A percentile compares a stretch with the other conserved stretches of the same genome.
phyloP scores from a whole-genome alignment of 306 rosid genomes.

The Inga laurina region DNA sequence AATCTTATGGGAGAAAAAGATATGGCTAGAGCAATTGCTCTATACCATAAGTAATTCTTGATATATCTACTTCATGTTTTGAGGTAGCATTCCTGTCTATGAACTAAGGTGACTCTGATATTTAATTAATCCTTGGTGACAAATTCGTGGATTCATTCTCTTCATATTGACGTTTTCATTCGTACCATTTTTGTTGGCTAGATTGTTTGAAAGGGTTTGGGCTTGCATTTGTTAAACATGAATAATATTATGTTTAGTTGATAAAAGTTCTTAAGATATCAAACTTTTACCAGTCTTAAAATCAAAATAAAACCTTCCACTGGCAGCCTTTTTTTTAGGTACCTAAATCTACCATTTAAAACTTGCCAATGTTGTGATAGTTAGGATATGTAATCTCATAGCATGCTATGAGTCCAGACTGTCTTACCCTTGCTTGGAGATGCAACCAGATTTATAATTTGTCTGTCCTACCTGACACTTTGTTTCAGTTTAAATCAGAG shows the following conservation, averaged over 20 bases:
- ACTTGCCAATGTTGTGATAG: too few species aligned
- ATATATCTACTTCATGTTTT: too few species aligned
- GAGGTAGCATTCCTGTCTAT: background rate
- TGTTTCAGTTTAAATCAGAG: background rate
- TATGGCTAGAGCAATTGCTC: background rate
- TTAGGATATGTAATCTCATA: background rate
- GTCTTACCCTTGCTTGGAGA: background rate
- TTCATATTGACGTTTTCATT: background rate
- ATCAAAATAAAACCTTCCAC: background rate
- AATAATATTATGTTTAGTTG: too few species aligned
- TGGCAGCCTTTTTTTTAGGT: background rate
- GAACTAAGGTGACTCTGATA: background rate
- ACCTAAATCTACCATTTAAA: background rate
- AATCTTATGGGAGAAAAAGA: background rate
- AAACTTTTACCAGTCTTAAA: background rate
- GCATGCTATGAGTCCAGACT: background rate
- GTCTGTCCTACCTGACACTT: background rate
- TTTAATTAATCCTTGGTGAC: background rate
- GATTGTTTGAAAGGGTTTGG: background rate
- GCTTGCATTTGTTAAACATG: background rate
- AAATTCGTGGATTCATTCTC: background rate
- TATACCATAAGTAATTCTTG: background rate
- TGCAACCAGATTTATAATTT: background rate
- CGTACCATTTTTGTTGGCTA: background rate
- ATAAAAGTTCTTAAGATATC: background rate